phyloP scores from a whole-genome alignment of 352 stramenopile species.

The Phytophthora citricola region DNA sequence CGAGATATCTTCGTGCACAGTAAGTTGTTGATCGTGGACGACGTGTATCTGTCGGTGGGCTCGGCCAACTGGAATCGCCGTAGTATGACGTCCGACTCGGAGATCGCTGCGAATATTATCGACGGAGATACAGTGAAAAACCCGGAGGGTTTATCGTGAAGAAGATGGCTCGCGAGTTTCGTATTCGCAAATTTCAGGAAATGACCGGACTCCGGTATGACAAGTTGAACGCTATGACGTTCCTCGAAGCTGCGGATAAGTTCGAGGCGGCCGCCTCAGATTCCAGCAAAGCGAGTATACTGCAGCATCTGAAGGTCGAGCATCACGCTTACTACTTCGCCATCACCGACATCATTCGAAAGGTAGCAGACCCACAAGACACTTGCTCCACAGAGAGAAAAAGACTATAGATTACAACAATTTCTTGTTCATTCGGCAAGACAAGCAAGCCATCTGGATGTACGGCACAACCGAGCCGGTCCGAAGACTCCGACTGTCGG shows the following conservation, averaged over 20 bases:
- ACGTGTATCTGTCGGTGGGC: constrained; percentile 61
- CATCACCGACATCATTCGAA: constrained; percentile 4
- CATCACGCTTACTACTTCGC: constrained; percentile 11
- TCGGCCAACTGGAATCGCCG: constrained; percentile 67
- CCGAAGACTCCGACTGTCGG: too few relatives aligned
- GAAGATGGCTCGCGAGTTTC: constrained; percentile 53
- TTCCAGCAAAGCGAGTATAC: constrained; percentile 26
- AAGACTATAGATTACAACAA: not conserved
- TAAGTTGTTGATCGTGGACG: constrained; percentile 60
- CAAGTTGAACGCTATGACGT: constrained; percentile 51
- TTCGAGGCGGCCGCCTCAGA: constrained; percentile 33
- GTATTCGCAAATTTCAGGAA: constrained; percentile 65
- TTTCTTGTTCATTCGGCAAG: too few relatives aligned
- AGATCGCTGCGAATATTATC: constrained; percentile 58
- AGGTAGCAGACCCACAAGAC: constrained; percentile 12
- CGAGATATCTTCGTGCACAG: constrained; percentile 56
- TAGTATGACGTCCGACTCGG: constrained; percentile 51
- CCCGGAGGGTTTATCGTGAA: constrained; percentile 35
- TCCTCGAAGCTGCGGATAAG: constrained; percentile 42
- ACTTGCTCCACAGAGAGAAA: constrained; percentile 1
- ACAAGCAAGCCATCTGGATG: too few relatives aligned
- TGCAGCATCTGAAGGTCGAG: constrained; percentile 22
- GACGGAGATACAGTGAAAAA: constrained; percentile 32
- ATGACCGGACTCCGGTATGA: constrained; percentile 47
- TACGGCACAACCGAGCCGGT: too few relatives aligned